Evolutionary conservation across 352 stramenopile genomes (phyloP), one percentile per base, ranked within the genome.

Genomic region (Globisporangium camurandrum): DNA sequence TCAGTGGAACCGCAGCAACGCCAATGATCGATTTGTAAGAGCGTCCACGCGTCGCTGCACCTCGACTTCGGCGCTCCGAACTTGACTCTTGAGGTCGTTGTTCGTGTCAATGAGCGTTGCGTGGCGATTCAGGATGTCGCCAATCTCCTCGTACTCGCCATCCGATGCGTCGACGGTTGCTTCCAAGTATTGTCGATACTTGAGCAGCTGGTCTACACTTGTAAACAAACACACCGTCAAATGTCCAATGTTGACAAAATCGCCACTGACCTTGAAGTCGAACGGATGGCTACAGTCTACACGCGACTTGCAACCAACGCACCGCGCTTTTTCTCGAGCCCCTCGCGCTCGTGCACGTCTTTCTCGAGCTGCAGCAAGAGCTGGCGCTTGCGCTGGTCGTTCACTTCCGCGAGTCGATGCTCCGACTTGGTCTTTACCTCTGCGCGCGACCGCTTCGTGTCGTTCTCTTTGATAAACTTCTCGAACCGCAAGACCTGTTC

Each of bases 391-490:
- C 89, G 79, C 43, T 72, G 49, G 33, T 94, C 83, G 54, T 93
- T 93, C 16, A 80, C 61, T 51, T 94, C 80, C 24, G 67, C 59
- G 28, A 79, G 59, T 20, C 83, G 70, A 44, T 84, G 68, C 54
- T 96, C 87, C 2, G 75, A 84, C 62, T 96, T 97, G 36, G 65
- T 69, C 57, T 96, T 96, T 8, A 90, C 57, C 57, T 97, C 87
- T 8, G 87, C 89, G 23, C 84, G 69, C 39, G 73, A 86, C 33
- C 86, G 67, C 55, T 97, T 97, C 0, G 83, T 84, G 56, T 96
- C 86, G 57, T 97, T 97, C 56, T 96, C 86, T 55, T 96, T 93
- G 56, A 97, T 95, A 54, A 97, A 97, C 46, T 95, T 95, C 50
- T 97, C 87, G 55, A 96, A 97, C 17, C 86, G 84, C 23, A 75